A percentile compares a stretch with the other conserved stretches of the same genome.
These are phyloP conservation scores for Paramecium octaurelia DNA, from an alignment of 73 alveolate species.

Conservation along the genomic window DNA sequence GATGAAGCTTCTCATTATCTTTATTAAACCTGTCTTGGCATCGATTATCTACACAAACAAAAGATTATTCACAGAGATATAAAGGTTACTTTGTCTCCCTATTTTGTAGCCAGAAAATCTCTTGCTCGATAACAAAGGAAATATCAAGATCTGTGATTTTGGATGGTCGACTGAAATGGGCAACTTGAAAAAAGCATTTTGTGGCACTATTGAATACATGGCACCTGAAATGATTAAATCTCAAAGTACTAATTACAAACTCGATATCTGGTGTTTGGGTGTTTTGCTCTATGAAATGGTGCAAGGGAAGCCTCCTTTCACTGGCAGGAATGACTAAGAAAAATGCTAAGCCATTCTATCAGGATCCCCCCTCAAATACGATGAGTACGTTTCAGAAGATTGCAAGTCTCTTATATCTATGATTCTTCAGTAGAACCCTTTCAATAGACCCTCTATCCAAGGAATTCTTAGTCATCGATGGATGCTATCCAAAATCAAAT, in stretches of 20 bases:
- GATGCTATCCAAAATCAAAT: background rate
- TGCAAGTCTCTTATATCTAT: background rate
- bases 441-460: slow-evolving; percentile 25
- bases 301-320: slow-evolving; percentile 63
- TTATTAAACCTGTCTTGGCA: slow-evolving; percentile 47
- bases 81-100: background rate
- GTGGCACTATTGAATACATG: slow-evolving; percentile 77
- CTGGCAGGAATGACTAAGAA: slow-evolving; percentile 55
- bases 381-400: slow-evolving; percentile 8
- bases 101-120: slow-evolving; percentile 62
- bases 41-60: slow-evolving; percentile 55
- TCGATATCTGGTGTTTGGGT: slow-evolving; percentile 68
- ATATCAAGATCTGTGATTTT: slow-evolving; percentile 75
- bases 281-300: slow-evolving; percentile 65
- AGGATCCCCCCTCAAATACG: background rate
- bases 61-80: slow-evolving; percentile 59
- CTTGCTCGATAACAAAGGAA: slow-evolving; percentile 61
- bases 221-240: slow-evolving; percentile 75
- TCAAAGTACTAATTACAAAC: slow-evolving; percentile 25
- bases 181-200: slow-evolving; percentile 52
- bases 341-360: background rate
- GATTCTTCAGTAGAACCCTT: slow-evolving; percentile 26
- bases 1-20: slow-evolving; percentile 45
- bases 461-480: background rate
- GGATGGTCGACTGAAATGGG: slow-evolving; percentile 80